Evolutionary conservation across 2,329 filamentous ascomycete species (phyloP).

Genomic region (Clonostachys byssicola): DNA sequence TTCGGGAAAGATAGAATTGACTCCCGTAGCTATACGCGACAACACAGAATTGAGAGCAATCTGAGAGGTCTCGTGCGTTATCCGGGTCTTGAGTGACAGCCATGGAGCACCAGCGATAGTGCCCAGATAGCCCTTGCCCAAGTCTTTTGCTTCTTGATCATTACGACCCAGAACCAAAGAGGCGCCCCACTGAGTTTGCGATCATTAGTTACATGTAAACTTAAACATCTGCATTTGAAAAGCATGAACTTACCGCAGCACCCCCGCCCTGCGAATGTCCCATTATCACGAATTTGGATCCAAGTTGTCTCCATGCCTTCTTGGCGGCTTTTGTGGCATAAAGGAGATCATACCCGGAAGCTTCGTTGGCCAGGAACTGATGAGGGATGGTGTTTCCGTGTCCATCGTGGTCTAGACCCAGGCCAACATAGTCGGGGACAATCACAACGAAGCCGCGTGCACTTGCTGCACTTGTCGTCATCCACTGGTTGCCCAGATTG

Average conservation of each 20-base stretch:
- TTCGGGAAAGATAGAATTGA: slow-evolving; percentile 4
- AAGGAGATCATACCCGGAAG: slow-evolving; percentile 34
- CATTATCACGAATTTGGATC: slow-evolving; percentile 31
- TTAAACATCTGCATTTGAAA: too few species aligned
- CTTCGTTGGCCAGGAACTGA: slow-evolving; percentile 28
- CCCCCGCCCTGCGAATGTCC: slow-evolving; percentile 42
- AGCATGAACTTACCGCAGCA: slow-evolving; percentile 11
- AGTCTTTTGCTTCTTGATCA: background rate
- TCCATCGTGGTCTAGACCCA: slow-evolving; percentile 27
- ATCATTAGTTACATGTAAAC: too few species aligned
- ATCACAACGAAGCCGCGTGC: slow-evolving; percentile 34
- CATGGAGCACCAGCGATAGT: slow-evolving; percentile 6
- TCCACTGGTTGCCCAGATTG: too few species aligned
- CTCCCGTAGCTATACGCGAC: background rate
- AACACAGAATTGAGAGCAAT: background rate
- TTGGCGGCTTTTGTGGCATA: slow-evolving; percentile 34
- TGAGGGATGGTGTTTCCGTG: slow-evolving; percentile 28
- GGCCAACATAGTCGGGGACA: slow-evolving; percentile 36
- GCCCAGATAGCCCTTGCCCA: slow-evolving; percentile 4
- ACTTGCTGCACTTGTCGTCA: too few species aligned
- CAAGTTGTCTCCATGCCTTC: slow-evolving; percentile 23
- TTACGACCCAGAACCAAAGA: slow-evolving; percentile 11
- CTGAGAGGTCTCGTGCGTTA: slow-evolving; percentile 1
- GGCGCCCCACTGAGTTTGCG: slow-evolving; percentile 20
- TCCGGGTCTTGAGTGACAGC: too few species aligned